These are phyloP conservation scores for Cladosporium sp. DNA, from an alignment of 2,329 filamentous ascomycete genomes.

Conservation along the genomic window DNA sequence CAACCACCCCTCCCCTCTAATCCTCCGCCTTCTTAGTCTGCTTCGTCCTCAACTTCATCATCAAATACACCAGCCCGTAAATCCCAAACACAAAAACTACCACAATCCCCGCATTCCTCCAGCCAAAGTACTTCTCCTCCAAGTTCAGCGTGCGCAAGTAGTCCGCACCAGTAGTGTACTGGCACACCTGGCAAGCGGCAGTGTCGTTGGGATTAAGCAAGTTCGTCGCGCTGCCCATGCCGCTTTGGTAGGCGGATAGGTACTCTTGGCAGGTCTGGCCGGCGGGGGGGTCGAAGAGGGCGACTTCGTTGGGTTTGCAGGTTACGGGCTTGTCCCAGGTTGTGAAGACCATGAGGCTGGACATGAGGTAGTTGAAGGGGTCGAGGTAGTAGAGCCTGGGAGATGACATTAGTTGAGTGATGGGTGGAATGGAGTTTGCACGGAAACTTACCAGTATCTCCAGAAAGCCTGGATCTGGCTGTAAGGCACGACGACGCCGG, in stretches of 20 bases:
- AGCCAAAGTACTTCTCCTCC: slow-evolving; percentile 62
- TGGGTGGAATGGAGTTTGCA: background rate
- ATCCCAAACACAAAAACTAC: slow-evolving; percentile 50
- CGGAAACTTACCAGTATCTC: slow-evolving; percentile 38
- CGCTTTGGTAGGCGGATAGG: slow-evolving; percentile 52
- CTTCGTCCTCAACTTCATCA: slow-evolving; percentile 47
- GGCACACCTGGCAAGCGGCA: slow-evolving; percentile 59
- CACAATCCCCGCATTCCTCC: slow-evolving; percentile 64
- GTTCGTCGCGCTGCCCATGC: slow-evolving; percentile 32
- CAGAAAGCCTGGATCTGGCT: slow-evolving; percentile 36
- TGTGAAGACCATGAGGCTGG: slow-evolving; percentile 42
- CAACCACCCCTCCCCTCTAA: slow-evolving; percentile 10
- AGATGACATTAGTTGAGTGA: background rate
- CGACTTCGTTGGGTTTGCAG: slow-evolving; percentile 40
- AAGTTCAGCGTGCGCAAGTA: slow-evolving; percentile 63
- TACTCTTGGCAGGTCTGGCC: slow-evolving; percentile 61
- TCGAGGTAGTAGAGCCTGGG: slow-evolving; percentile 35
- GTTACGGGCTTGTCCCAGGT: slow-evolving; percentile 44
- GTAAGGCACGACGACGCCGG: slow-evolving; percentile 38
- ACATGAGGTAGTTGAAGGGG: slow-evolving; percentile 47
- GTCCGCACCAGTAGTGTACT: slow-evolving; percentile 59
- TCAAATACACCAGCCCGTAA: slow-evolving; percentile 22
- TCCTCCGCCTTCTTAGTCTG: slow-evolving; percentile 41
- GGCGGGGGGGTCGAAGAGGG: slow-evolving; percentile 50
- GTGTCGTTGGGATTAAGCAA: slow-evolving; percentile 62